Evolutionary conservation across 257 asterid genomes (phyloP).

Genomic region (Prunella vulgaris): DNA sequence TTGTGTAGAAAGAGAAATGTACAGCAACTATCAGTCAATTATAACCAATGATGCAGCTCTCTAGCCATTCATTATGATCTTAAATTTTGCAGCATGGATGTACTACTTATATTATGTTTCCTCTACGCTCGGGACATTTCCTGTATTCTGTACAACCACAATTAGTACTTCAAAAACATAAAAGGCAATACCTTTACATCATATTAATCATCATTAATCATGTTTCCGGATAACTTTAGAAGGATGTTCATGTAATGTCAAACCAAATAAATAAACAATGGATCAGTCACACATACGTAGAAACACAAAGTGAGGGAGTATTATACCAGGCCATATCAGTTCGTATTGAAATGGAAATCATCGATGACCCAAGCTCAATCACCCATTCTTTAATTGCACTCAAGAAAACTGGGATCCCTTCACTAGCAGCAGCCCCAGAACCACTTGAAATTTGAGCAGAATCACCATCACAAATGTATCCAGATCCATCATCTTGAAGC

Average conservation of each 20-base stretch:
- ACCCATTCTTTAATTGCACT: slow-evolving; percentile 96
- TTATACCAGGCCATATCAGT: slow-evolving; percentile 94
- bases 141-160: background rate
- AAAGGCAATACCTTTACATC: background rate
- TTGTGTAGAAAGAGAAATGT: background rate
- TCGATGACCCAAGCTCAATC: slow-evolving; percentile 83
- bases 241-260: background rate
- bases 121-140: background rate
- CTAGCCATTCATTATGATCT: slow-evolving; percentile 1
- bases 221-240: background rate
- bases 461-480: slow-evolving; percentile 71
- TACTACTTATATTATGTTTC: background rate
- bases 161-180: background rate
- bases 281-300: background rate
- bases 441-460: slow-evolving; percentile 51
- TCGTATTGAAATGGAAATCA: slow-evolving; percentile 74
- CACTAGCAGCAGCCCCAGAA: slow-evolving; percentile 47
- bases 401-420: slow-evolving; percentile 75
- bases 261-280: slow-evolving; percentile 2
- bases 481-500: slow-evolving; percentile 89
- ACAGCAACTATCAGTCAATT: slow-evolving; percentile 6
- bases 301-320: background rate
- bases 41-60: background rate
- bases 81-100: background rate
- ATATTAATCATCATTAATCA: background rate